Evolutionary conservation across 1,284 basidiomycete genomes (phyloP).

Genomic region (Leucocoprinus gongylophorus): DNA sequence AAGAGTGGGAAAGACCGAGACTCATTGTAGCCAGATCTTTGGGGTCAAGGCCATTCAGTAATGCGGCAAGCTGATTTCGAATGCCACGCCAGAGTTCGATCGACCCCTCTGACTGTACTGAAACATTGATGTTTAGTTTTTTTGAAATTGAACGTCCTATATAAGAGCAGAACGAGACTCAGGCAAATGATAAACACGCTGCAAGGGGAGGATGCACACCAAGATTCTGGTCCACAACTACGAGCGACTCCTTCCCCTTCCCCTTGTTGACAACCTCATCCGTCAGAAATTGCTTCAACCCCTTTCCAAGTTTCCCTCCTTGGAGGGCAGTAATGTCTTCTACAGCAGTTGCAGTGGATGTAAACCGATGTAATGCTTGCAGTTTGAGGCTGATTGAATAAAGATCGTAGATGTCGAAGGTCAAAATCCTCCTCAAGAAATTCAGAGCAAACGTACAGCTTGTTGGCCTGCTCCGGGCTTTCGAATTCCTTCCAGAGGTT

Average conservation of each 20-base stretch:
- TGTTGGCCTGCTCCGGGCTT: slow-evolving; percentile 85
- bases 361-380: slow-evolving; percentile 94
- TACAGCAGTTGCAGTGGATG: slow-evolving; percentile 96
- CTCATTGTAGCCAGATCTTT: slow-evolving; percentile 97
- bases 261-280: slow-evolving; percentile 84
- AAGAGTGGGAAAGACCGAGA: slow-evolving; percentile 92
- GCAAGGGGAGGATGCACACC: slow-evolving; percentile 45
- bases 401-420: neutral
- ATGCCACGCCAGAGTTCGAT: slow-evolving; percentile 95
- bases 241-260: slow-evolving; percentile 81
- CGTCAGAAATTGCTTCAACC: slow-evolving; percentile 89
- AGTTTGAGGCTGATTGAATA: slow-evolving; percentile 73
- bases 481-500: slow-evolving; percentile 92
- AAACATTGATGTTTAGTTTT: slow-evolving; percentile 89
- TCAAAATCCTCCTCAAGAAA: neutral
- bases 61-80: slow-evolving; percentile 77
- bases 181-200: neutral
- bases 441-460: slow-evolving; percentile 57
- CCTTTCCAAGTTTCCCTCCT: slow-evolving; percentile 89
- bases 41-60: slow-evolving; percentile 89
- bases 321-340: slow-evolving; percentile 94
- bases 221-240: slow-evolving; percentile 88
- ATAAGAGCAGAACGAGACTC: neutral
- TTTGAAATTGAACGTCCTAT: slow-evolving; percentile 83
- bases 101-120: slow-evolving; percentile 36